Percentiles rank a stretch among this genome's conserved stretches.
Conservation (phyloP, 805 yeast species). For the Suhomyces tanzawaensis region DNA sequence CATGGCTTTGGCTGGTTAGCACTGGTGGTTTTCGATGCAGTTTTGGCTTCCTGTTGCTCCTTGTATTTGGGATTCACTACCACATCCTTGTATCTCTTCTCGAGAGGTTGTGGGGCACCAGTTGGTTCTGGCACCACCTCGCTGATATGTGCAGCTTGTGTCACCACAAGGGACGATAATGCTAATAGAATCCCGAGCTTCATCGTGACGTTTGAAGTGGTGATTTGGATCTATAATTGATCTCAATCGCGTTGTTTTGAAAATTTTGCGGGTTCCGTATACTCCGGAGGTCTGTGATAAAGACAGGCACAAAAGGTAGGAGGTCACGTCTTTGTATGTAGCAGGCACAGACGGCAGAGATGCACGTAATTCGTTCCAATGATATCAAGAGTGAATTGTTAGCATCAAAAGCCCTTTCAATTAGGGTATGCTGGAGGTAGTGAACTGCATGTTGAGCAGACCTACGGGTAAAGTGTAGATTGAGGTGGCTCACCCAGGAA, state of each 20-base stretch:
- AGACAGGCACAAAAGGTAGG: neutral
- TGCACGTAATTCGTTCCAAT: too few relatives aligned
- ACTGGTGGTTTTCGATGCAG: constrained; percentile 6
- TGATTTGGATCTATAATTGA: neutral
- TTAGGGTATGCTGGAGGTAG: too few relatives aligned
- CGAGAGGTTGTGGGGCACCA: constrained; percentile 12
- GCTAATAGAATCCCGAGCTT: constrained; percentile 11
- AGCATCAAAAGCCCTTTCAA: too few relatives aligned
- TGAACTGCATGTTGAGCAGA: too few relatives aligned
- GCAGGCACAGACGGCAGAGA: too few relatives aligned
- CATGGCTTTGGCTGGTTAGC: constrained; percentile 53
- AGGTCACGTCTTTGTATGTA: too few relatives aligned
- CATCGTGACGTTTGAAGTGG: too few relatives aligned
- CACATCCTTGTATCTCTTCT: constrained; percentile 29
- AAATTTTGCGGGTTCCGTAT: neutral
- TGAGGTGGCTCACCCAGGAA: too few relatives aligned
- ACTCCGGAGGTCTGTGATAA: neutral
- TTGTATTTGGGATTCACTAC: constrained; percentile 30
- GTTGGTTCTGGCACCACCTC: constrained; percentile 11
- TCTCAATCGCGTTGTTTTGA: neutral
- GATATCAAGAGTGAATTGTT: too few relatives aligned
- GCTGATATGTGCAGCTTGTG: neutral
- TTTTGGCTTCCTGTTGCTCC: constrained; percentile 18
- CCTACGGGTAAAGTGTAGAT: too few relatives aligned
- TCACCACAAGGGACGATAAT: constrained; percentile 9